Percentiles rank a stretch among this genome's conserved stretches.
These are phyloP conservation scores for Hippophae gyantsensis DNA, from an alignment of 306 rosid species.

Conservation along the genomic window DNA sequence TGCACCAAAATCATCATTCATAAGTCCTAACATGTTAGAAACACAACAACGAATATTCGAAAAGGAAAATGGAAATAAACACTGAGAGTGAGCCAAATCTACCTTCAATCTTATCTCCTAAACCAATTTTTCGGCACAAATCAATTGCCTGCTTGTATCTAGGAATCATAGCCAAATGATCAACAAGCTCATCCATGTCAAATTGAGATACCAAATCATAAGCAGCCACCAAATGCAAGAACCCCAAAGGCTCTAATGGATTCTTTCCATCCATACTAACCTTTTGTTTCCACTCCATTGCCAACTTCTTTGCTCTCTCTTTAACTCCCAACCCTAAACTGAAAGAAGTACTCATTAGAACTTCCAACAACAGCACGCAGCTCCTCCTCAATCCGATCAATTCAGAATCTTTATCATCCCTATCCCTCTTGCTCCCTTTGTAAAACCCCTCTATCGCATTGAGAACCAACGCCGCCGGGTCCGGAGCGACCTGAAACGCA, in stretches of 20 bases:
- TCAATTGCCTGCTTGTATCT: constrained; percentile 30
- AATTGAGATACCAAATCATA: constrained; percentile 47
- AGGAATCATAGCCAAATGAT: constrained; percentile 25
- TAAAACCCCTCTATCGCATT: constrained; percentile 52
- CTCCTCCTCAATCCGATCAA: constrained; percentile 30
- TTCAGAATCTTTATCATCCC: constrained; percentile 18
- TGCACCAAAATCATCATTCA: too few species aligned
- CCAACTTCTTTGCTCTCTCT: constrained; percentile 45
- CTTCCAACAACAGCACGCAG: constrained; percentile 47
- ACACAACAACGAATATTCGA: too few species aligned
- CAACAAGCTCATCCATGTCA: constrained; percentile 46
- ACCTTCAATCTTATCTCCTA: constrained; percentile 38
- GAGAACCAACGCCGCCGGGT: constrained; percentile 44
- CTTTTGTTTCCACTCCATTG: constrained; percentile 39
- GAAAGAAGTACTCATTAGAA: constrained; percentile 29
- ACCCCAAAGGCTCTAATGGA: constrained; percentile 36
- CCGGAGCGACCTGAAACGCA: constrained; percentile 40
- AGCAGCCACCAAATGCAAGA: constrained; percentile 48
- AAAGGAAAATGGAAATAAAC: too few species aligned
- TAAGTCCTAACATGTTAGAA: too few species aligned
- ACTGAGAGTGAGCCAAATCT: not conserved
- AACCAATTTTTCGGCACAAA: constrained; percentile 33
- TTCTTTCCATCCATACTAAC: constrained; percentile 23
- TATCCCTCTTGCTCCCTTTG: constrained; percentile 1
- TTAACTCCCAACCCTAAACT: constrained; percentile 30